Evolutionary conservation across 2,329 filamentous ascomycete species (phyloP).

Genomic region (Microdochium paspali): DNA sequence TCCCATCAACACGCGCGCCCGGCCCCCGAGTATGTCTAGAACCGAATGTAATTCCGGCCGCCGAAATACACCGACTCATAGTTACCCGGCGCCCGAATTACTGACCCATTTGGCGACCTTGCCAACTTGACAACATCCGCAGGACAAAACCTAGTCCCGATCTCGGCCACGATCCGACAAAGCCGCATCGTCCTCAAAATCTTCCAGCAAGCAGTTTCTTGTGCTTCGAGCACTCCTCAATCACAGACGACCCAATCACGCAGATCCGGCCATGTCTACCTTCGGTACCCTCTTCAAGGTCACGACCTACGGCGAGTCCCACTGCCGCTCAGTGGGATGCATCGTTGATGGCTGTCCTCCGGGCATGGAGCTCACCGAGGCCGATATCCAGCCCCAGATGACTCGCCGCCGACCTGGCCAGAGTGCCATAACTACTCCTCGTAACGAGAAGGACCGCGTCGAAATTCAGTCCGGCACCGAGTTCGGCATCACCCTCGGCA

Average conservation of each 20-base stretch:
- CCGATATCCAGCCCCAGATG: conserved; percentile 90
- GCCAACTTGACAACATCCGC: too few species aligned
- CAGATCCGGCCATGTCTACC: conserved; percentile 60
- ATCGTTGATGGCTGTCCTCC: conserved; percentile 92
- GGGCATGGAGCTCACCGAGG: conserved; percentile 74
- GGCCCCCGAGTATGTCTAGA: too few species aligned
- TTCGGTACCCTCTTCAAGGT: conserved; percentile 78
- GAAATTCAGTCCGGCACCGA: conserved; percentile 91
- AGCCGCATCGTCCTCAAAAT: background rate
- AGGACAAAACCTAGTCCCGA: background rate
- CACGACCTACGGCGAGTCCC: conserved; percentile 81
- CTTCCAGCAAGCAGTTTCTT: background rate
- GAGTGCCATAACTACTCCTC: conserved; percentile 79
- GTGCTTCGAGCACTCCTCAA: background rate
- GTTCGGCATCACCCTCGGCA: conserved; percentile 80
- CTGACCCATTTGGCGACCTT: too few species aligned
- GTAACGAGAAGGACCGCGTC: conserved; percentile 86
- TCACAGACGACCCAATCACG: background rate
- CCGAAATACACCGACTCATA: too few species aligned
- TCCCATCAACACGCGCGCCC: background rate
- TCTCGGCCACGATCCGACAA: background rate
- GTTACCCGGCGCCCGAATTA: too few species aligned
- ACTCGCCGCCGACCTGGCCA: conserved; percentile 84
- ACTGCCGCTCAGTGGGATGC: conserved; percentile 87
- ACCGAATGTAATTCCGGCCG: too few species aligned